Evolutionary conservation across 257 asterid genomes (phyloP).

Genomic region (Solanum medicagineum): DNA sequence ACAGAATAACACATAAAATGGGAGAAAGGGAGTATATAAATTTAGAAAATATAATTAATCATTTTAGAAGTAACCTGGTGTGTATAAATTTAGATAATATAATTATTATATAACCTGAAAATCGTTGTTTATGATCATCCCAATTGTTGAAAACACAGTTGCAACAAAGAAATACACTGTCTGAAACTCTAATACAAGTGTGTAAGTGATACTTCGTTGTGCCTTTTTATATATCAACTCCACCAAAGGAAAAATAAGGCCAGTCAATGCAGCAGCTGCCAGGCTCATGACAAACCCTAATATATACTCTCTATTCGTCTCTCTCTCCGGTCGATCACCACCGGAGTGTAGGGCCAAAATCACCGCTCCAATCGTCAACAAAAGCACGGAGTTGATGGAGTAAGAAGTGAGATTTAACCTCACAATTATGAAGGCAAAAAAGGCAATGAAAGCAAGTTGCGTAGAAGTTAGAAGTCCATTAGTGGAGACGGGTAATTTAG

Average conservation of each 20-base stretch:
- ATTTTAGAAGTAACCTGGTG: not conserved
- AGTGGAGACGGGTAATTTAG: not conserved
- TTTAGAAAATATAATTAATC: too few relatives aligned
- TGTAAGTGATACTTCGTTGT: not conserved
- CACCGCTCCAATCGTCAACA: not conserved
- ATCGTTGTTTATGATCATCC: conserved; percentile 18
- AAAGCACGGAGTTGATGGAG: not conserved
- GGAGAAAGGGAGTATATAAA: too few relatives aligned
- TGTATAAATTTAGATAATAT: not conserved
- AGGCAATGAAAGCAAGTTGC: conserved; percentile 3
- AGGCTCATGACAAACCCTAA: not conserved
- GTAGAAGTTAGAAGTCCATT: not conserved
- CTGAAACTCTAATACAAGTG: not conserved
- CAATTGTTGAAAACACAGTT: not conserved
- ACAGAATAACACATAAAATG: too few relatives aligned
- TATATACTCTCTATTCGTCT: not conserved
- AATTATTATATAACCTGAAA: not conserved
- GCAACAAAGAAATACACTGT: not conserved
- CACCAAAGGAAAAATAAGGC: not conserved
- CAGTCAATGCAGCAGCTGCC: not conserved
- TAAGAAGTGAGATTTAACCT: not conserved
- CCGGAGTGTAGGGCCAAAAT: not conserved
- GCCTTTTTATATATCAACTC: conserved; percentile 1
- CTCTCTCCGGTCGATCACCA: not conserved
- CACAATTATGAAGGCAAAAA: conserved; percentile 2